Evolutionary conservation across 768 basidiomycete species (phyloP).

Genomic region (Porphyrellus cyaneotinctus): DNA sequence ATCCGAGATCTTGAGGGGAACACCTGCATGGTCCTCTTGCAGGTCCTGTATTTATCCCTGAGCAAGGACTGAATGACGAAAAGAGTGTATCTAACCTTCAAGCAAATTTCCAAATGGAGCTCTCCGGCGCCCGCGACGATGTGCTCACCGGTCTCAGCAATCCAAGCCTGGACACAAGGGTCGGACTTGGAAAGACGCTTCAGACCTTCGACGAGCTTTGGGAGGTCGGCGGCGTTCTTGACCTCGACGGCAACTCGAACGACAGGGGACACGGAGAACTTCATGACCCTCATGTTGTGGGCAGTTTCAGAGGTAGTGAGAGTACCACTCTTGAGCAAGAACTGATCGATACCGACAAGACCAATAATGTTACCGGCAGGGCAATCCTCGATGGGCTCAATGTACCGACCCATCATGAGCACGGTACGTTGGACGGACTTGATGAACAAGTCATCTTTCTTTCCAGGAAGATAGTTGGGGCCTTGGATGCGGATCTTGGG

Average conservation of each 20-base stretch:
- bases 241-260: slow-evolving; percentile 99
- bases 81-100: slow-evolving; percentile 60
- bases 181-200: slow-evolving; percentile 99
- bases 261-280: slow-evolving; percentile 99
- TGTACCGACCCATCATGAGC: slow-evolving; percentile 99
- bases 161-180: slow-evolving; percentile 97
- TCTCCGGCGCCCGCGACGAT: slow-evolving; percentile 99
- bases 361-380: slow-evolving; percentile 98
- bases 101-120: slow-evolving; percentile 97
- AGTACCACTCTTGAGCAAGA: slow-evolving; percentile 98
- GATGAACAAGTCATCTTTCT: slow-evolving; percentile 97
- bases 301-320: slow-evolving; percentile 97
- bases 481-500: slow-evolving; percentile 99
- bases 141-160: slow-evolving; percentile 89
- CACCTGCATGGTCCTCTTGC: slow-evolving; percentile 99
- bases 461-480: slow-evolving; percentile 96
- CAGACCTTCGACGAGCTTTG: slow-evolving; percentile 99
- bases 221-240: slow-evolving; percentile 98
- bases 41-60: slow-evolving; percentile 63
- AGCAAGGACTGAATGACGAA: background rate
- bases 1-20: slow-evolving; percentile 97
- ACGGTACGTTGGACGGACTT: slow-evolving; percentile 99
- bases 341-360: slow-evolving; percentile 99
- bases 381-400: slow-evolving; percentile 99
- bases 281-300: slow-evolving; percentile 99